Percentiles rank a stretch among this genome's conserved stretches.
Conservation (phyloP, 257 asterid genomes). For the Fraxinus cuspidata region DNA sequence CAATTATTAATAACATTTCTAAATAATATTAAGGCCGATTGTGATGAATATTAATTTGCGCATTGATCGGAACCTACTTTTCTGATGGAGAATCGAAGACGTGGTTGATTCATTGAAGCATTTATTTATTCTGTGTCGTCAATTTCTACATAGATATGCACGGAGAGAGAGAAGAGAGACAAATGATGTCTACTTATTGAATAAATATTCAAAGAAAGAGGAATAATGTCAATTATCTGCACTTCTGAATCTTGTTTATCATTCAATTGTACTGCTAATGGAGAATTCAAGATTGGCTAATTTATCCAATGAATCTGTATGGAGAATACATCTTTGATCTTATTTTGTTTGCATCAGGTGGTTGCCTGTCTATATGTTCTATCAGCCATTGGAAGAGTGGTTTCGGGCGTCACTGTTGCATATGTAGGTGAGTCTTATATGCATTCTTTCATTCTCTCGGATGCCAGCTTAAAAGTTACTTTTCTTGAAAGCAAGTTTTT, state of each 20-base stretch:
- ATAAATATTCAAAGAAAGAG: background rate
- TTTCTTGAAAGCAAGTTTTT: too few relatives aligned
- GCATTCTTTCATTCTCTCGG: too few relatives aligned
- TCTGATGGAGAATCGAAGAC: background rate
- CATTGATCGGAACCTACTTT: background rate
- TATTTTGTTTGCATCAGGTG: constrained; percentile 44
- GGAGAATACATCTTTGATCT: background rate
- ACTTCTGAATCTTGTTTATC: background rate
- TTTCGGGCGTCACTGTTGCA: constrained; percentile 55
- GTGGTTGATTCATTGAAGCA: background rate
- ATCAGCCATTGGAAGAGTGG: constrained; percentile 78
- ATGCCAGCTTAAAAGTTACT: too few relatives aligned
- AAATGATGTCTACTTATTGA: background rate
- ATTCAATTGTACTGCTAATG: background rate
- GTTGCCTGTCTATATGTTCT: constrained; percentile 69
- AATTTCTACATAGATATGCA: background rate
- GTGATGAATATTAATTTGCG: background rate
- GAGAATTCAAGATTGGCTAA: background rate
- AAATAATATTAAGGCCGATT: background rate
- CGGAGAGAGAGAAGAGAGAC: background rate
- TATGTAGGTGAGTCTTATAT: constrained; percentile 52
- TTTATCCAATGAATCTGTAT: background rate
- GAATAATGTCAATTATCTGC: background rate
- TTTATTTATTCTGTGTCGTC: background rate
- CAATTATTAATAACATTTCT: background rate